Evolutionary conservation across 2,329 filamentous ascomycete genomes (phyloP).

Genomic region (Aureobasidium uvarum): DNA sequence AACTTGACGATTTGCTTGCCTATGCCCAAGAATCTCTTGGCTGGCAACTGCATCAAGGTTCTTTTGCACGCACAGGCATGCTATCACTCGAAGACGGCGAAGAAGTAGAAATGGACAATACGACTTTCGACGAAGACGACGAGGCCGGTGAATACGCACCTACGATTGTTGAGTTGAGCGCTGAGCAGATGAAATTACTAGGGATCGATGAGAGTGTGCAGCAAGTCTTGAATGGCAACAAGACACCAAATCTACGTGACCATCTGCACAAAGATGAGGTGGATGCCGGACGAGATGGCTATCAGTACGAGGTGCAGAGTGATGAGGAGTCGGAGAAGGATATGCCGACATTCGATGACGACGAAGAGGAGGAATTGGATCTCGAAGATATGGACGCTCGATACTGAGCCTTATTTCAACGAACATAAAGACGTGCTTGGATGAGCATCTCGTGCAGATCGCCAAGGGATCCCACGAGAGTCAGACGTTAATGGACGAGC

Average conservation of each 20-base stretch:
- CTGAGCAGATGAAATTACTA: conserved; percentile 44
- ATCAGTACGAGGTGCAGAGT: conserved; percentile 7
- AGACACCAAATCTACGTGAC: conserved; percentile 27
- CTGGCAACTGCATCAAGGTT: conserved; percentile 55
- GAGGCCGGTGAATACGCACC: conserved; percentile 65
- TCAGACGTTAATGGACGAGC: too few relatives aligned
- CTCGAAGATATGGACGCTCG: conserved; percentile 28
- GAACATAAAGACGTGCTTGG: neutral
- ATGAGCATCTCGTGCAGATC: neutral
- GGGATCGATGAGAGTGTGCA: conserved; percentile 34
- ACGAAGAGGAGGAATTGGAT: conserved; percentile 31
- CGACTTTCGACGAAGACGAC: conserved; percentile 56
- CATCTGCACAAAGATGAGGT: conserved; percentile 29
- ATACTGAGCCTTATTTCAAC: conserved; percentile 3
- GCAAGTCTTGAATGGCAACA: conserved; percentile 12
- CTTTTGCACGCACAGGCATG: conserved; percentile 56
- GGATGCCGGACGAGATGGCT: conserved; percentile 14
- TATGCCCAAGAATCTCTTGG: conserved; percentile 56
- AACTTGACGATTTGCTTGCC: conserved; percentile 55
- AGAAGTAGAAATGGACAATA: conserved; percentile 56
- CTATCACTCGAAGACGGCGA: conserved; percentile 63
- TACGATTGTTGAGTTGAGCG: conserved; percentile 55
- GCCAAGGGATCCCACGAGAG: too few relatives aligned
- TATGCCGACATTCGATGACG: neutral
- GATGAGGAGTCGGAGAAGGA: conserved; percentile 20